A percentile compares a stretch with the other conserved stretches of the same genome.
These are phyloP conservation scores for Pseudozyma tsukubaensis DNA, from an alignment of 1,284 basidiomycete species.

Conservation along the genomic window DNA sequence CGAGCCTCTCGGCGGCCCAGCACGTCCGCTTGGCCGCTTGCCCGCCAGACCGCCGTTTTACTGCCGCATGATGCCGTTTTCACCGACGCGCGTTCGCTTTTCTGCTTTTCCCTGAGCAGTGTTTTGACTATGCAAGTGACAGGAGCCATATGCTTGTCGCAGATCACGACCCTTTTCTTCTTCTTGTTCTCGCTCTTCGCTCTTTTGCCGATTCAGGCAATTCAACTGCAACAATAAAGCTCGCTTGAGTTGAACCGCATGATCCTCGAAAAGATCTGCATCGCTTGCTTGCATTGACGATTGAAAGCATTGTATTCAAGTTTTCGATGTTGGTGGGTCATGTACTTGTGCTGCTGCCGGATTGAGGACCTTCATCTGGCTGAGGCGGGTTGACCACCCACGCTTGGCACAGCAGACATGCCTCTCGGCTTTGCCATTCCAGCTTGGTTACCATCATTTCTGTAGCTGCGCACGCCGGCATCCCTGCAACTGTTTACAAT, in stretches of 20 bases:
- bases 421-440: too few relatives aligned
- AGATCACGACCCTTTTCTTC: slow-evolving; percentile 9
- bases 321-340: not conserved
- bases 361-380: not conserved
- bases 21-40: too few relatives aligned
- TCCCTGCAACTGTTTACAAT: slow-evolving; percentile 1
- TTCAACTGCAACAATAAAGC: not conserved
- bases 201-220: too few relatives aligned
- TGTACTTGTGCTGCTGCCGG: not conserved
- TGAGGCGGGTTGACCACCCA: too few relatives aligned
- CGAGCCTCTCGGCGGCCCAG: slow-evolving; percentile 8
- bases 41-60: slow-evolving; percentile 16
- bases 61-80: slow-evolving; percentile 16
- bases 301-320: too few relatives aligned
- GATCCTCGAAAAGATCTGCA: not conserved
- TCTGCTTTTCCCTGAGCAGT: not conserved
- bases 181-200: too few relatives aligned
- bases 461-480: not conserved
- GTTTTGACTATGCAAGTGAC: not conserved
- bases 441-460: too few relatives aligned
- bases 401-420: too few relatives aligned
- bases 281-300: too few relatives aligned
- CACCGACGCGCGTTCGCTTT: slow-evolving; percentile 11
- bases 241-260: not conserved
- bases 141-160: slow-evolving; percentile 1